A percentile compares a stretch with the other conserved stretches of the same genome.
Conservation (phyloP, 2,329 filamentous ascomycete species). For the Fusarium camptoceras region DNA sequence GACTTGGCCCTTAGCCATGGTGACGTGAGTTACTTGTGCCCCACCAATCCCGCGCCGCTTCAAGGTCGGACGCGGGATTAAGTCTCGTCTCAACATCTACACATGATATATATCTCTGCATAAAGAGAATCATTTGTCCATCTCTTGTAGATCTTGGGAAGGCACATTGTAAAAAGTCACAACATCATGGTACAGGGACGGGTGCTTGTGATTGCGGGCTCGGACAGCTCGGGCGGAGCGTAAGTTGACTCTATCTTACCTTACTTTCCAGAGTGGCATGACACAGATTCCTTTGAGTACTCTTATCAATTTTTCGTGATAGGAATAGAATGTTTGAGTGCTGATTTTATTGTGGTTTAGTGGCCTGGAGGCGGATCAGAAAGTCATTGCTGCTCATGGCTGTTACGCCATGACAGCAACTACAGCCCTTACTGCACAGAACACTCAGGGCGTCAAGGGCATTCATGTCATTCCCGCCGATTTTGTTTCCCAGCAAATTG, state of each 20-base stretch:
- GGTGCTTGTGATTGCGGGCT: constrained; percentile 86
- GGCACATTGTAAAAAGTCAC: neutral
- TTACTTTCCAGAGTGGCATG: neutral
- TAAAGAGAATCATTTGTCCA: neutral
- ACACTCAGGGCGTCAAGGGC: constrained; percentile 84
- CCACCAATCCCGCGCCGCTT: constrained; percentile 23
- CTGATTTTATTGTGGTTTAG: constrained; percentile 58
- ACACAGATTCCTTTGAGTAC: neutral
- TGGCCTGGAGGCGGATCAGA: constrained; percentile 94
- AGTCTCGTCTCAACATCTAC: constrained; percentile 1
- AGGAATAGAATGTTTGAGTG: neutral
- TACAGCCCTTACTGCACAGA: constrained; percentile 94
- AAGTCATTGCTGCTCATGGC: constrained; percentile 89
- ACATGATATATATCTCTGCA: neutral
- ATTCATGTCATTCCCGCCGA: constrained; percentile 82
- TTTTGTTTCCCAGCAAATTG: constrained; percentile 87
- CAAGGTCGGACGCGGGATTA: constrained; percentile 31
- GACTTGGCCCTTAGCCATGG: constrained; percentile 1
- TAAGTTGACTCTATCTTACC: constrained; percentile 53
- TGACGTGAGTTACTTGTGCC: constrained; percentile 31
- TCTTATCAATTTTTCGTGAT: neutral
- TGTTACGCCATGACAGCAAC: constrained; percentile 98
- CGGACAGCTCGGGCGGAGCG: constrained; percentile 92
- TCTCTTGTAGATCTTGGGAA: neutral
- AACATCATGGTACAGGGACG: constrained; percentile 57